Conservation (phyloP, 2,329 filamentous ascomycete species). For the Ophiosphaerella korrae region DNA sequence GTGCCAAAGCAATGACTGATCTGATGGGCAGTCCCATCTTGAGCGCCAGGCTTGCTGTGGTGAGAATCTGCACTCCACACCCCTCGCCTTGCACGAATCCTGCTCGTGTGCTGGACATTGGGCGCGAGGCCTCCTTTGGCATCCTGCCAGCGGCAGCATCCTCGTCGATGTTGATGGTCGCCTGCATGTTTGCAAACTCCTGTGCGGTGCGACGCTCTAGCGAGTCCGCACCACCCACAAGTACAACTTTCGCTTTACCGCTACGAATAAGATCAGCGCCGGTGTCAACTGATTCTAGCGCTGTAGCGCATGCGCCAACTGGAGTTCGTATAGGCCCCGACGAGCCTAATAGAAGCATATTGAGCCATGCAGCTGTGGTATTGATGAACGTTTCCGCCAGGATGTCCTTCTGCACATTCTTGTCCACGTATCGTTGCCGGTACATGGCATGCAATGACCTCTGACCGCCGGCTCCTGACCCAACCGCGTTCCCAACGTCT, state of each 20-base stretch:
- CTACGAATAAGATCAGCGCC: conserved; percentile 98
- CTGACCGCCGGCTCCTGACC: conserved; percentile 96
- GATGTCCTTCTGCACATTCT: conserved; percentile 97
- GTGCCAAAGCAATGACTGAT: conserved; percentile 88
- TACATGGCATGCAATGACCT: conserved; percentile 91
- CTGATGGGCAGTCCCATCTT: conserved; percentile 99
- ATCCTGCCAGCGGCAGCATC: conserved; percentile 95
- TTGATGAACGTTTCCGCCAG: conserved; percentile 99
- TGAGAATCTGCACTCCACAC: conserved; percentile 96
- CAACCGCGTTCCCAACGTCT: conserved; percentile 96
- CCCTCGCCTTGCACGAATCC: conserved; percentile 99
- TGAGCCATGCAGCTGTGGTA: conserved; percentile 99
- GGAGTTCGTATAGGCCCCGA: conserved; percentile 98
- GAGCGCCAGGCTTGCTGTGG: conserved; percentile 92
- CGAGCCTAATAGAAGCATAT: conserved; percentile 96
- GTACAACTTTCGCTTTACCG: conserved; percentile 95
- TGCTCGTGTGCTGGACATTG: conserved; percentile 92
- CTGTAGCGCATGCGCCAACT: conserved; percentile 94
- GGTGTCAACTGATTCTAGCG: conserved; percentile 95
- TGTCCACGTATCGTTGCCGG: conserved; percentile 66
- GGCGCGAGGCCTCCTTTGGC: conserved; percentile 95
- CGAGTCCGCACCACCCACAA: conserved; percentile 98
- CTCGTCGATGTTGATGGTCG: conserved; percentile 95
- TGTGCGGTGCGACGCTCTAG: conserved; percentile 99
- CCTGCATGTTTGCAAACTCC: conserved; percentile 99